Evolutionary conservation across 1,284 basidiomycete species (phyloP), one percentile per base, ranked within the genome.

Genomic region (Mrakiaceae sp.): DNA sequence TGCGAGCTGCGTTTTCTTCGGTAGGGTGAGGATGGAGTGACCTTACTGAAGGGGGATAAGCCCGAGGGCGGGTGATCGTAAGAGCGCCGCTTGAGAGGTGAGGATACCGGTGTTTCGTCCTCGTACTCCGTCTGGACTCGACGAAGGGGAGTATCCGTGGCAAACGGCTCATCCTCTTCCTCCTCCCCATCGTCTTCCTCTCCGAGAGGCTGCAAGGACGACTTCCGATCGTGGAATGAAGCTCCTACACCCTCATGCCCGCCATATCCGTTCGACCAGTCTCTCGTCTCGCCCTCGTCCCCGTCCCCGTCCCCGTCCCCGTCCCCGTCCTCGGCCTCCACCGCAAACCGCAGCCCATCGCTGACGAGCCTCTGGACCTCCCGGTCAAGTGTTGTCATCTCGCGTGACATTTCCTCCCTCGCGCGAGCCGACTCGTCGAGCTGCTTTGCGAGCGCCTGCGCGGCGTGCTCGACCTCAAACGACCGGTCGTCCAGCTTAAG

Each of bases 401-500:
- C 60, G 9, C 60, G 50, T 16, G 44, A 50, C 48, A 58, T 51
- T 9, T 16, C 55, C 5, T 47, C 51, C 53, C 55, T 16, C 40
- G 57, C 56, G 2, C 49, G 6, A 9, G 42, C 16, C 62, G 43
- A 43, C n/a, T 50, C 62, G 10, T 63, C 62, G 27, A 63, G 57
- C 62, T 48, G 48, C 39, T 27, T 39, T 9, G 55, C 39, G 27
- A 56, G 27, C 8, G 46, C n/a, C 16, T 44, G 46, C 48, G 40
- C 48, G 12, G 39, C 42, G 8, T 50, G 55, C 49, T 63, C 62
- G 12, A 63, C 55, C 16, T 50, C 16, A 42, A 63, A 63, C 7
- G 48, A 51, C 40, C 57, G 55, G 11, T 63, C 62, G 27, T 63
- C 48, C 14, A 10, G 16, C 5, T 49, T 9, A 10, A 63, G 39